Evolutionary conservation across 805 yeast genomes (phyloP), one percentile per base, ranked within the genome.

Genomic region (Saturnispora hagleri): DNA sequence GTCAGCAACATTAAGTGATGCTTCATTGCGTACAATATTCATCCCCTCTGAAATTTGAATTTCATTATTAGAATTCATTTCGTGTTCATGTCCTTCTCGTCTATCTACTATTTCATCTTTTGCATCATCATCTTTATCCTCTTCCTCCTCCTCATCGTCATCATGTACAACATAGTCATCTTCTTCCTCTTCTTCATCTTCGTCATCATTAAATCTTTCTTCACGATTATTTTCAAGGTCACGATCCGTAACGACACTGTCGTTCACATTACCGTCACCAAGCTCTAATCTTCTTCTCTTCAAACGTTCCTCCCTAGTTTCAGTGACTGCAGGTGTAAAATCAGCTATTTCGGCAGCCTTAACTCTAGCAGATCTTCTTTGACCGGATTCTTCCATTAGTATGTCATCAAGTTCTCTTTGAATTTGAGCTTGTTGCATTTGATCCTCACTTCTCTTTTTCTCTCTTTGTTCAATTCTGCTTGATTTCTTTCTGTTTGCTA

Each of bases 401-500:
- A 33, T 40, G 2, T 50, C 34, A 36, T 50, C 48, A 3, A 50
- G 18, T 47, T 67, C 65, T 47, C 73, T 69, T 40, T 74, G 69
- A 43, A 72, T 69, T 51, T 75, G 74, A 46, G 73, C 78, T 52
- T 76, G 71, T 46, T 72, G 72, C 52, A 71, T 73, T 20, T 76
- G 79, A 55, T 84, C 88, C 55, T 81, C 85, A 45, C 62, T 69
- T 51, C 64, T 71, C 48, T 69, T 74, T 54, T 67, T 69, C 55
- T 78, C 81, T 60, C 79, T 81, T 18, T 84, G 85, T 57, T 83
- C 86, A 43, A 86, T 65, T 65, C 93, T 74, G 1, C 89, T 79
- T 0, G 91, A 85, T 57, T 88, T 73, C 60, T 86, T 86, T 60
- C 93, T 74, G 52, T 85, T 78, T 4, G 81, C 81, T 60, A 86